phyloP scores from a whole-genome alignment of 768 basidiomycete genomes.

The Hygrocybe punicea region DNA sequence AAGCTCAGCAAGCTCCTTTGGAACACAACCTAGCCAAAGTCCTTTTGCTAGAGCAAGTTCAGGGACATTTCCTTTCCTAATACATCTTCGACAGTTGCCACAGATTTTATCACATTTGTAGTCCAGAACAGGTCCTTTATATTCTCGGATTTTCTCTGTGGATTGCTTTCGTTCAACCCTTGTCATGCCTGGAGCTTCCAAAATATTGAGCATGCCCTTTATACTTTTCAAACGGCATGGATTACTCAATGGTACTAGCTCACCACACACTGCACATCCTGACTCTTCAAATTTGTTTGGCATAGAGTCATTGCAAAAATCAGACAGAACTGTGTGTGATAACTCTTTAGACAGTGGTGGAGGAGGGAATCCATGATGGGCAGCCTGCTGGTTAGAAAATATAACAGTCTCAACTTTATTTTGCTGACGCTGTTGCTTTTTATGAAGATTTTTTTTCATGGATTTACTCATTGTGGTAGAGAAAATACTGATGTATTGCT shows the following conservation, averaged over 20 bases:
- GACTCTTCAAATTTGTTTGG: conserved; percentile 19
- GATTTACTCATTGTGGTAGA: background rate
- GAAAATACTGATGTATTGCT: background rate
- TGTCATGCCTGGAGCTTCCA: conserved; percentile 7
- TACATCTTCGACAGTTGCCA: background rate
- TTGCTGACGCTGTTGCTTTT: background rate
- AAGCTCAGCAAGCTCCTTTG: conserved; percentile 19
- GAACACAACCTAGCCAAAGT: conserved; percentile 34
- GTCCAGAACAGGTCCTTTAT: conserved; percentile 17
- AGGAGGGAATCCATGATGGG: conserved; percentile 10
- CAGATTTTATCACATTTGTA: conserved; percentile 11
- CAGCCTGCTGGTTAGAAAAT: conserved; percentile 17
- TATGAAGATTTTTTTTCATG: too few relatives aligned
- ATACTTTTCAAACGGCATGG: conserved; percentile 10
- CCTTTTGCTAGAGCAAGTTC: conserved; percentile 27
- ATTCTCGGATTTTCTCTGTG: conserved; percentile 7
- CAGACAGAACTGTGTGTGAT: background rate
- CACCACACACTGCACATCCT: conserved; percentile 34
- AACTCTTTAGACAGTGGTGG: background rate
- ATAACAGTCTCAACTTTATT: background rate
- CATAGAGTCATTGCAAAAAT: background rate
- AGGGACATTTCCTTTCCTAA: conserved; percentile 8
- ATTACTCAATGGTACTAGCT: conserved; percentile 7
- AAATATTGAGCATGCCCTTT: conserved; percentile 1
- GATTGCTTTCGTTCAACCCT: conserved; percentile 3